Conservation (phyloP, 2,329 filamentous ascomycete genomes). For the Stemphylium vesicarium region DNA sequence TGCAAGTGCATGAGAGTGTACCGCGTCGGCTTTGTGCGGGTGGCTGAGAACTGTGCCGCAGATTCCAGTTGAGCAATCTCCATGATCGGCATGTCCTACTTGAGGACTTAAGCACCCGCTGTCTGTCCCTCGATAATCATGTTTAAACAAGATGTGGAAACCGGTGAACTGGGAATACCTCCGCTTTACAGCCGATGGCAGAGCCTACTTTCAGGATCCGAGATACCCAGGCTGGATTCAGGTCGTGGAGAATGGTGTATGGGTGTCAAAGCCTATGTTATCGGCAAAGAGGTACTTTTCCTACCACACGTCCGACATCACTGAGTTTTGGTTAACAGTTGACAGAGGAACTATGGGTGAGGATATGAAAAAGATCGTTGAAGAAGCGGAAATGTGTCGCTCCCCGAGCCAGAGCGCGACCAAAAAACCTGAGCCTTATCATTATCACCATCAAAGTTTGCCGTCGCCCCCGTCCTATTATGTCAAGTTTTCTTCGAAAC, state of each 20-base stretch:
- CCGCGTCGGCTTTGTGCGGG: not conserved
- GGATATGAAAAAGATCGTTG: not conserved
- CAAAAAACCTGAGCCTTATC: not conserved
- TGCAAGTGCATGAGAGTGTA: too few species aligned
- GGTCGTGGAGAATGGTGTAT: not conserved
- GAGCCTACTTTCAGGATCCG: slow-evolving; percentile 1
- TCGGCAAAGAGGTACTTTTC: not conserved
- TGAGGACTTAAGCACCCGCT: not conserved
- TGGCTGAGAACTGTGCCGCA: slow-evolving; percentile 1
- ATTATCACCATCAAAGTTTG: not conserved
- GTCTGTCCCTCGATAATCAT: not conserved
- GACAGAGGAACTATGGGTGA: not conserved
- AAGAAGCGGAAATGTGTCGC: not conserved
- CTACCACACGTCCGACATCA: not conserved
- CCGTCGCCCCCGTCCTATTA: not conserved
- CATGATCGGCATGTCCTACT: not conserved
- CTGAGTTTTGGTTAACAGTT: not conserved
- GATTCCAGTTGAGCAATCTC: not conserved
- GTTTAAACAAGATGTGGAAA: not conserved
- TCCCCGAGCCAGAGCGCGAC: not conserved
- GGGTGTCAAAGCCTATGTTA: not conserved
- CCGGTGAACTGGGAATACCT: not conserved
- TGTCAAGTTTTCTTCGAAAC: not conserved
- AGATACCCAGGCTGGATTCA: not conserved
- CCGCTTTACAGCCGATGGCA: not conserved